Conservation (phyloP, 768 basidiomycete species). For the Naematelia aurantialba region DNA sequence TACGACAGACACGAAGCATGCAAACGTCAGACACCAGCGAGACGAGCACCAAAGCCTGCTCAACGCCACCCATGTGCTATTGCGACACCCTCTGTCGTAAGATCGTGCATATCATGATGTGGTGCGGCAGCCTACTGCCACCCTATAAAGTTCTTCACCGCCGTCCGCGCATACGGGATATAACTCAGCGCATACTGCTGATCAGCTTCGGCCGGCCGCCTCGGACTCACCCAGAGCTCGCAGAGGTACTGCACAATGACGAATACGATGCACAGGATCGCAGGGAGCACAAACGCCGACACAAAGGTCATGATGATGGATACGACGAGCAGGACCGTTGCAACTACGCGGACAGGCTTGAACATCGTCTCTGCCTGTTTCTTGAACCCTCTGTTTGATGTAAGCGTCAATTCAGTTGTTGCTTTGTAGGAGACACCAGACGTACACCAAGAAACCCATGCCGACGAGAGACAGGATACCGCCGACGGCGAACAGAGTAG, state of each 20-base stretch:
- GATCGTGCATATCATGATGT: not conserved
- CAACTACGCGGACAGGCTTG: conserved; percentile 81
- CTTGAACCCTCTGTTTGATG: conserved; percentile 43
- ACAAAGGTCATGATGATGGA: conserved; percentile 80
- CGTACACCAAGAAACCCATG: conserved; percentile 87
- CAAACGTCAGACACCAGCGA: not conserved
- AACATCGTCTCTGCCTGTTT: conserved; percentile 90
- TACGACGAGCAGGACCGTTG: conserved; percentile 71
- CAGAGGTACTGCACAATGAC: conserved; percentile 88
- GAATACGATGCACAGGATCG: conserved; percentile 55
- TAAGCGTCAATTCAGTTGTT: no score
- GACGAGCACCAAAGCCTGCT: no score
- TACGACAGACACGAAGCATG: no score
- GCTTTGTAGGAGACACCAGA: conserved; percentile 15
- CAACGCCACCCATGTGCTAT: not conserved
- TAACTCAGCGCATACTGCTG: conserved; percentile 55
- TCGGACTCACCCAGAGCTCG: conserved; percentile 70
- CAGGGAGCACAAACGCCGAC: conserved; percentile 65
- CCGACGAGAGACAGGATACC: conserved; percentile 77
- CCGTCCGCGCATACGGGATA: conserved; percentile 78
- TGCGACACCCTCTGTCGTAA: not conserved
- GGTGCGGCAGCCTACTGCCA: not conserved
- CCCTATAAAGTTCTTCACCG: conserved; percentile 6
- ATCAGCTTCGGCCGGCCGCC: not conserved
- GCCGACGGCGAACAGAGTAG: conserved; percentile 77